Percentiles rank a stretch among this genome's conserved stretches.
Conservation (phyloP, 2,329 filamentous ascomycete genomes). For the Aureobasidium sp. region DNA sequence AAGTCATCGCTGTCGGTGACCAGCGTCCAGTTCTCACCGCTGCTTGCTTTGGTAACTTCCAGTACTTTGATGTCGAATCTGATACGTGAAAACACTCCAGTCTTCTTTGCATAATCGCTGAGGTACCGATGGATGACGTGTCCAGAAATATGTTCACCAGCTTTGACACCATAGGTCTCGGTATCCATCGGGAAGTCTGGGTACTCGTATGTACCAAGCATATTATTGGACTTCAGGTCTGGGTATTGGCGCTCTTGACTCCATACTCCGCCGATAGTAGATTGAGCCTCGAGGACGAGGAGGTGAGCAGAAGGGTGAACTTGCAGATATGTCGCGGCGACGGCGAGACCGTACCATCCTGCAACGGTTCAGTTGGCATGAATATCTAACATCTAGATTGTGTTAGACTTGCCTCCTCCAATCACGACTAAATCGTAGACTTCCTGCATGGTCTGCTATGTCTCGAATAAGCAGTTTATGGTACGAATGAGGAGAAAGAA, state of each 20-base stretch:
- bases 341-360: constrained; percentile 42
- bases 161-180: constrained; percentile 38
- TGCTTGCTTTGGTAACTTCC: constrained; percentile 21
- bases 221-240: constrained; percentile 66
- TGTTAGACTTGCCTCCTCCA: constrained; percentile 41
- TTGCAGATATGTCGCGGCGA: constrained; percentile 44
- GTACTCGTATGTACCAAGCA: constrained; percentile 65
- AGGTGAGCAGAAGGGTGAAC: constrained; percentile 36
- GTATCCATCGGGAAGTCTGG: constrained; percentile 64
- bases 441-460: neutral
- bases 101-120: constrained; percentile 47
- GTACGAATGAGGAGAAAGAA: neutral
- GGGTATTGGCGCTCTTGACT: constrained; percentile 59
- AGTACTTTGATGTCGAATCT: constrained; percentile 44
- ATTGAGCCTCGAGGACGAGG: constrained; percentile 37
- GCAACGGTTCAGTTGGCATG: neutral
- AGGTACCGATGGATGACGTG: constrained; percentile 51
- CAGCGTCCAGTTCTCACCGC: constrained; percentile 21
- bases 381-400: neutral
- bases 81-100: constrained; percentile 43
- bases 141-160: constrained; percentile 54
- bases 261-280: constrained; percentile 60
- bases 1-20: neutral
- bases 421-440: constrained; percentile 31
- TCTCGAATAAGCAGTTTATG: neutral